Conservation (phyloP, 306 rosid species). For the Mimosa pudica region DNA sequence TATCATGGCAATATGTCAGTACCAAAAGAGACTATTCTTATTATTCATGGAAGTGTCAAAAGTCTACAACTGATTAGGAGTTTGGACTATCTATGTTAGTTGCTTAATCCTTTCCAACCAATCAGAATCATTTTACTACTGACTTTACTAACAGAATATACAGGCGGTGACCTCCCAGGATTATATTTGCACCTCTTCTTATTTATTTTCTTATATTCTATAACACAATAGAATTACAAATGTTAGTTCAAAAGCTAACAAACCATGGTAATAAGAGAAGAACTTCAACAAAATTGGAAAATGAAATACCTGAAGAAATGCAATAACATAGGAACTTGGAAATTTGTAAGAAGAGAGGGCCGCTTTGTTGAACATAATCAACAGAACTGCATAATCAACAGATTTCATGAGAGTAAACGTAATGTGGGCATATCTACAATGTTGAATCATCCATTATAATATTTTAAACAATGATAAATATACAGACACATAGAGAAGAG, state of each 20-base stretch:
- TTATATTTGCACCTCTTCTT: too few species aligned
- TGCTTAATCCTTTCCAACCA: too few species aligned
- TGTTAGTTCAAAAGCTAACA: not conserved
- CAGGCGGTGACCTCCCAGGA: too few species aligned
- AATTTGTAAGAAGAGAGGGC: slow-evolving; percentile 70
- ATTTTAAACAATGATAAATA: not conserved
- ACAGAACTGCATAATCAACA: slow-evolving; percentile 51
- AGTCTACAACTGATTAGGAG: too few species aligned
- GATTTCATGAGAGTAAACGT: slow-evolving; percentile 18
- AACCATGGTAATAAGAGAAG: not conserved
- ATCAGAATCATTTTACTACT: too few species aligned
- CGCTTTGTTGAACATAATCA: slow-evolving; percentile 82
- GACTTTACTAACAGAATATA: too few species aligned
- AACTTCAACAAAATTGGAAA: slow-evolving; percentile 24
- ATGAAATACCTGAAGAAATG: slow-evolving; percentile 66
- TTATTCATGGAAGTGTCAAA: too few species aligned
- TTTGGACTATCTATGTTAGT: too few species aligned
- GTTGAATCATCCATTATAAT: not conserved
- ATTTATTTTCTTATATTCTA: too few species aligned
- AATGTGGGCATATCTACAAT: not conserved
- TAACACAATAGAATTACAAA: not conserved
- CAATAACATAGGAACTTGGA: slow-evolving; percentile 59
- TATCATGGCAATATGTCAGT: too few species aligned
- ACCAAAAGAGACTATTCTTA: too few species aligned
- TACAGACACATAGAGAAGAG: not conserved